These are phyloP conservation scores for Pontederia paniculata DNA, from an alignment of 176 grass and related monocot genomes.

Conservation along the genomic window DNA sequence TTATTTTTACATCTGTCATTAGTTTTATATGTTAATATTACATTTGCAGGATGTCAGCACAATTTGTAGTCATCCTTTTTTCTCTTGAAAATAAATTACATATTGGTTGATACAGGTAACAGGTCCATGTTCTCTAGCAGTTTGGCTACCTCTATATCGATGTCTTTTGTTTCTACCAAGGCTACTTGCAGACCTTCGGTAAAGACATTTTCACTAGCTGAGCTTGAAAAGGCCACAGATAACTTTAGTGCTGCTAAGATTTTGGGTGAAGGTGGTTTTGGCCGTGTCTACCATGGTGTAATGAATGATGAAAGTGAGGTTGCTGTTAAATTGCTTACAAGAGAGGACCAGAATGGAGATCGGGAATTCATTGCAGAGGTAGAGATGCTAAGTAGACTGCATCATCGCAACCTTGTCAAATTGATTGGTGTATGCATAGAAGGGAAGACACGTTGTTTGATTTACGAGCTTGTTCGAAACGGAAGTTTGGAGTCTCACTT, in stretches of 20 bases:
- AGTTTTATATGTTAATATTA: constrained; percentile 12
- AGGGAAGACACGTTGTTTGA: constrained; percentile 61
- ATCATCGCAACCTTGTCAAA: constrained; percentile 95
- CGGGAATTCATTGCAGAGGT: constrained; percentile 91
- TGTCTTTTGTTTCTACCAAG: constrained; percentile 53
- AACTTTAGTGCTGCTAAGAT: constrained; percentile 59
- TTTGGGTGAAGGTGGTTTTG: constrained; percentile 89
- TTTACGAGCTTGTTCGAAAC: constrained; percentile 86
- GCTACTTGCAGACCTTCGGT: constrained; percentile 59
- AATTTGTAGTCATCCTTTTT: too few relatives aligned
- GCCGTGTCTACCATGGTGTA: constrained; percentile 66
- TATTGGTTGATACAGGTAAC: constrained; percentile 38
- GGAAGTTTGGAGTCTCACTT: constrained; percentile 97
- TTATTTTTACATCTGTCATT: not conserved
- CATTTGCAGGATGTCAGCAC: not conserved
- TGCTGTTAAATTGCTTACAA: constrained; percentile 90
- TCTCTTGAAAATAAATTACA: too few relatives aligned
- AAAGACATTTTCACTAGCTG: constrained; percentile 55
- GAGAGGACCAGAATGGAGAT: constrained; percentile 61
- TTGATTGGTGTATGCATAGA: constrained; percentile 94
- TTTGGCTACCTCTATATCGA: constrained; percentile 49
- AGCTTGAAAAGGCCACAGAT: constrained; percentile 77
- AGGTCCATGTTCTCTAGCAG: constrained; percentile 65
- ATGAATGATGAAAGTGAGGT: constrained; percentile 63
- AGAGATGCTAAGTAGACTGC: constrained; percentile 84